Conservation (phyloP, 1,284 basidiomycete genomes). For the Singerocomus rubriflavus region DNA sequence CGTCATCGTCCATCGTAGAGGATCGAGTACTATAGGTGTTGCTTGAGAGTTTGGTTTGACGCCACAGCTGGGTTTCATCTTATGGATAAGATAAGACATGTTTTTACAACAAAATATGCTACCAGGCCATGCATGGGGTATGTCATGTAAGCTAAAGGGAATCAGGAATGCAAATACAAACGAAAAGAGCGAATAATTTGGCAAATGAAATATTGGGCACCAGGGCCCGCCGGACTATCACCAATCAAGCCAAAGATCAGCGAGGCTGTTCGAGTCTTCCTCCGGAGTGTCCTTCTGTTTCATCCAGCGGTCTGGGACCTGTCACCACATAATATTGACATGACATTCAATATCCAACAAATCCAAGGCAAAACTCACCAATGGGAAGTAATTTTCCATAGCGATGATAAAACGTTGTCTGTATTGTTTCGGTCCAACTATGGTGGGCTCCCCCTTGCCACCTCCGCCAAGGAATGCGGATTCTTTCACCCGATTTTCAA, state of each 20-base stretch:
- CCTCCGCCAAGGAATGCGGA: slow-evolving; percentile 81
- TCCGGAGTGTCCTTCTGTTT: slow-evolving; percentile 74
- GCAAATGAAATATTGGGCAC: background rate
- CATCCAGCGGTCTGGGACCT: slow-evolving; percentile 88
- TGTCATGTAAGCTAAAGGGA: slow-evolving; percentile 16
- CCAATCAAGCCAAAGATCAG: slow-evolving; percentile 55
- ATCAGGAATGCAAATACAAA: slow-evolving; percentile 10
- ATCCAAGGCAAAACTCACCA: slow-evolving; percentile 46
- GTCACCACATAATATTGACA: background rate
- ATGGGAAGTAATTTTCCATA: slow-evolving; percentile 89
- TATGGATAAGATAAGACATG: background rate
- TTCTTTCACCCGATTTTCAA: slow-evolving; percentile 98
- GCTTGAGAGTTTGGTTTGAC: background rate
- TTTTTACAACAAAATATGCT: slow-evolving; percentile 21
- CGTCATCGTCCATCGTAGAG: slow-evolving; percentile 77
- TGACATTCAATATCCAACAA: background rate
- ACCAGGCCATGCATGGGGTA: slow-evolving; percentile 21
- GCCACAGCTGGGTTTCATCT: slow-evolving; percentile 3
- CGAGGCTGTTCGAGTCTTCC: slow-evolving; percentile 58
- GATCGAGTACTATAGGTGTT: slow-evolving; percentile 8
- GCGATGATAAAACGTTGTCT: slow-evolving; percentile 85
- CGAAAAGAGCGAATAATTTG: background rate
- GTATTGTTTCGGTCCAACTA: slow-evolving; percentile 86
- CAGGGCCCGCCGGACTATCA: slow-evolving; percentile 20
- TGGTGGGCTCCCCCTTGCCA: slow-evolving; percentile 86